Evolutionary conservation across 2,329 filamentous ascomycete species (phyloP).

Genomic region (Aspergillus spinulosporus): DNA sequence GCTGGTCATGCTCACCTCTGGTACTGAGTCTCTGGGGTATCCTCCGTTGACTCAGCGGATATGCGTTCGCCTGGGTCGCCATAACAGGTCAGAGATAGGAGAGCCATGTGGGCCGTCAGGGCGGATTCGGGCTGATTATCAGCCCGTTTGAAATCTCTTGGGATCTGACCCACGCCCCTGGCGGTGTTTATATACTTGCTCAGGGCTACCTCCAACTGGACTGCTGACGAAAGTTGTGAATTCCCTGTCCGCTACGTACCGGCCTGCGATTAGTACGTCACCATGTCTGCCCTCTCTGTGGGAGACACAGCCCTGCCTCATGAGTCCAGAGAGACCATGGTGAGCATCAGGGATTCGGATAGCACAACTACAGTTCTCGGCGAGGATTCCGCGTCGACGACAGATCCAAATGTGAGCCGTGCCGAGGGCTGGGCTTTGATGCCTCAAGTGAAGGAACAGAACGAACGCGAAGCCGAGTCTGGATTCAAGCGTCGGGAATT

Average conservation of each 20-base stretch:
- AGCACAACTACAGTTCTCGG: constrained; percentile 30
- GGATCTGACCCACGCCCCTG: constrained; percentile 7
- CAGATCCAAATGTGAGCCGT: constrained; percentile 13
- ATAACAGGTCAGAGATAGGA: constrained; percentile 4
- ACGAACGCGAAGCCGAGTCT: constrained; percentile 48
- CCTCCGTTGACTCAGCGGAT: constrained; percentile 11
- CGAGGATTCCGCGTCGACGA: constrained; percentile 25
- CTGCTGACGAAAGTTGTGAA: background rate
- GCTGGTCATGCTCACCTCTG: background rate
- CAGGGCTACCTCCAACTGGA: background rate
- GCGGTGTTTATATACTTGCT: constrained; percentile 19
- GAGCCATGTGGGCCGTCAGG: constrained; percentile 10
- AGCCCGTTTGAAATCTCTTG: background rate
- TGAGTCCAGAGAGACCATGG: constrained; percentile 13
- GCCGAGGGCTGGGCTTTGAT: constrained; percentile 53
- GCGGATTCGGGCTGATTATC: constrained; percentile 12
- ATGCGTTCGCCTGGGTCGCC: background rate
- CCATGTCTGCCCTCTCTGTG: constrained; percentile 16
- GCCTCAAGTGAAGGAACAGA: constrained; percentile 48
- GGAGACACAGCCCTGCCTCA: constrained; percentile 14
- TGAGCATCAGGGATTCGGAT: constrained; percentile 28
- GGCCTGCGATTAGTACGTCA: background rate
- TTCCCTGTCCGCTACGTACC: background rate
- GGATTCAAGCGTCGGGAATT: constrained; percentile 54
- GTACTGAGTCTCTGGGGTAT: background rate